phyloP scores from a whole-genome alignment of 164 flowering plant species.

The Tetrastigma voinierianum region DNA sequence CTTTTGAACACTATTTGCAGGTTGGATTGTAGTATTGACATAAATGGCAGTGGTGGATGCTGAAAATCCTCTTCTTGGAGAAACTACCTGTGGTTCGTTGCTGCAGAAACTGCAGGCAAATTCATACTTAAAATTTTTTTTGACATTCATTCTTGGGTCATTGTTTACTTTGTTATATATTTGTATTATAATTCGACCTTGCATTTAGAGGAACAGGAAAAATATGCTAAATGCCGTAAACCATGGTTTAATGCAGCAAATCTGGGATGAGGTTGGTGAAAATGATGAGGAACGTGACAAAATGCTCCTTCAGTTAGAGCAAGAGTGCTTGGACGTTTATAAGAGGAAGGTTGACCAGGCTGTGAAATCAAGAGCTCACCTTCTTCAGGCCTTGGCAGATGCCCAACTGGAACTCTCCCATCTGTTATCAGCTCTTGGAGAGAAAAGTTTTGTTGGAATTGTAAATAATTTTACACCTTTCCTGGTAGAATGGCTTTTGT shows the following conservation, averaged over 20 bases:
- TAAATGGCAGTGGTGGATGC: constrained; percentile 72
- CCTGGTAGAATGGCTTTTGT: background rate
- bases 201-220: background rate
- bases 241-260: constrained; percentile 51
- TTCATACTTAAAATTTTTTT: background rate
- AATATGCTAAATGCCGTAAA: background rate
- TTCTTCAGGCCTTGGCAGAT: constrained; percentile 82
- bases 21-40: constrained; percentile 14
- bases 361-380: constrained; percentile 76
- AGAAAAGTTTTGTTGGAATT: constrained; percentile 56
- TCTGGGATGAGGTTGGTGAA: constrained; percentile 99
- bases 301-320: constrained; percentile 91
- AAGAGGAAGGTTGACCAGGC: constrained; percentile 91
- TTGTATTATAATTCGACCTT: background rate
- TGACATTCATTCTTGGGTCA: background rate
- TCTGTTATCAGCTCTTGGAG: constrained; percentile 84
- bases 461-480: constrained; percentile 42
- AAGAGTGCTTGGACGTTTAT: constrained; percentile 95
- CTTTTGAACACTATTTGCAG: constrained; percentile 12
- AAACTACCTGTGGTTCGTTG: constrained; percentile 79
- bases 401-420: constrained; percentile 65
- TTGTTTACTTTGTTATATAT: background rate
- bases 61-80: constrained; percentile 64
- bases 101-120: constrained; percentile 85
- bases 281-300: constrained; percentile 84